Evolutionary conservation across 1,284 basidiomycete genomes (phyloP).

Genomic region (Trametes polyzona): DNA sequence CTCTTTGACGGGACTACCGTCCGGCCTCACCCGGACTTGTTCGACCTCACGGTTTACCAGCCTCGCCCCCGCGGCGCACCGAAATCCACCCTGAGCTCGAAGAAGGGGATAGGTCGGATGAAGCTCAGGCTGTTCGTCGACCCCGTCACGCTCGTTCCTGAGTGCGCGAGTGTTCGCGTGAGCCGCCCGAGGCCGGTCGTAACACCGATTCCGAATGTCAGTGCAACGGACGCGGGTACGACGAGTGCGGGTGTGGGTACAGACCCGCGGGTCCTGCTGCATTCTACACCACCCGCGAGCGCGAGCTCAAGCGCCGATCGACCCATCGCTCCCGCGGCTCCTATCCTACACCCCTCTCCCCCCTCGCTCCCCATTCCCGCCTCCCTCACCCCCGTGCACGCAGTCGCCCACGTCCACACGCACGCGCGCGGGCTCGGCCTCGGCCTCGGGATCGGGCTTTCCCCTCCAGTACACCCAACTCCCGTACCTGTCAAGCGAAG

Average conservation of each 20-base stretch:
- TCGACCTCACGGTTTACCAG: conserved; percentile 13
- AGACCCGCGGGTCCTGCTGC: not conserved
- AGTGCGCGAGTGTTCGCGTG: too few relatives aligned
- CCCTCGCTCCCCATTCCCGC: not conserved
- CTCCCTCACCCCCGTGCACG: not conserved
- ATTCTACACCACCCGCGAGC: not conserved
- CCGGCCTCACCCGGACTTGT: conserved; percentile 11
- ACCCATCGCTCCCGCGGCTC: not conserved
- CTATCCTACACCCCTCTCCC: not conserved
- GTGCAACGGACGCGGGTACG: too few relatives aligned
- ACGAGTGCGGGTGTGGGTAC: too few relatives aligned
- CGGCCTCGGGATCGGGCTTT: too few relatives aligned
- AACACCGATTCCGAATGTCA: too few relatives aligned
- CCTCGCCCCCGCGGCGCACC: not conserved
- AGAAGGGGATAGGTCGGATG: too few relatives aligned
- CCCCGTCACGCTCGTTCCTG: not conserved
- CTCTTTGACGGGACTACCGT: conserved; percentile 1
- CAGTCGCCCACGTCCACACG: not conserved
- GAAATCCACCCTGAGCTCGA: not conserved
- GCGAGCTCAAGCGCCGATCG: too few relatives aligned
- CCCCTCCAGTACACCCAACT: too few relatives aligned
- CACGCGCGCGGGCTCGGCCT: not conserved
- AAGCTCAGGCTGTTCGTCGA: not conserved
- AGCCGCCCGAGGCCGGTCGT: too few relatives aligned
- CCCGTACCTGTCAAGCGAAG: too few relatives aligned